Percentiles rank a stretch among this genome's conserved stretches.
These are phyloP conservation scores for Leptodermis oblonga DNA, from an alignment of 257 asterid species.

Conservation along the genomic window DNA sequence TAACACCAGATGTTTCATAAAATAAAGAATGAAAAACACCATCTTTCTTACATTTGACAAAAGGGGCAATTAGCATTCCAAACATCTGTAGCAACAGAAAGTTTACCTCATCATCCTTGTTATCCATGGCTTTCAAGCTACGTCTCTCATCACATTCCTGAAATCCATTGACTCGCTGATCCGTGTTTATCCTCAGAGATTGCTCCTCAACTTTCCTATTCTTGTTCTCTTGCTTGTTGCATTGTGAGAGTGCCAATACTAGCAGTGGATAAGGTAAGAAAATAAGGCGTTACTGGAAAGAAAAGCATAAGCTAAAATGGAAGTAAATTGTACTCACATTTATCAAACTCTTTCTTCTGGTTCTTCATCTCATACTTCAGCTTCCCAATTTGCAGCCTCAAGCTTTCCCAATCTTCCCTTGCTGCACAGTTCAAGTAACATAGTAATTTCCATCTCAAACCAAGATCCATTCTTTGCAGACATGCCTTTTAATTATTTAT, in stretches of 20 bases:
- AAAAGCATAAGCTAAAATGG: not conserved
- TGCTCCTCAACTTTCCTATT: not conserved
- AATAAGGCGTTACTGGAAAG: too few relatives aligned
- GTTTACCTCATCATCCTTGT: conserved; percentile 6
- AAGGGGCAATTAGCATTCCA: not conserved
- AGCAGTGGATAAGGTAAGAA: not conserved
- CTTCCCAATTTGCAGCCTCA: not conserved
- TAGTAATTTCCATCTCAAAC: not conserved
- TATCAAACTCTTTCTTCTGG: conserved; percentile 1
- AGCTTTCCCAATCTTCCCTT: not conserved
- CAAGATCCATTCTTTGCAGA: not conserved
- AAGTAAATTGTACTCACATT: not conserved
- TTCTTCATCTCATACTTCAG: not conserved
- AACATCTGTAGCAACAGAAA: not conserved
- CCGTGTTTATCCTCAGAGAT: not conserved
- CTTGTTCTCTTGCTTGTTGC: not conserved
- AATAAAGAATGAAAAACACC: not conserved
- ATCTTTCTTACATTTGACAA: not conserved
- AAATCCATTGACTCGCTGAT: not conserved
- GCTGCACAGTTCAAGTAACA: not conserved
- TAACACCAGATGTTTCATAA: not conserved
- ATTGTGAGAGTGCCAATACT: not conserved
- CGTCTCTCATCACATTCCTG: not conserved
- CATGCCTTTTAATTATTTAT: not conserved
- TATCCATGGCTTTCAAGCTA: not conserved